phyloP scores from a whole-genome alignment of 2,329 filamentous ascomycete genomes.

The Cephalotrichum gorgonifer region DNA sequence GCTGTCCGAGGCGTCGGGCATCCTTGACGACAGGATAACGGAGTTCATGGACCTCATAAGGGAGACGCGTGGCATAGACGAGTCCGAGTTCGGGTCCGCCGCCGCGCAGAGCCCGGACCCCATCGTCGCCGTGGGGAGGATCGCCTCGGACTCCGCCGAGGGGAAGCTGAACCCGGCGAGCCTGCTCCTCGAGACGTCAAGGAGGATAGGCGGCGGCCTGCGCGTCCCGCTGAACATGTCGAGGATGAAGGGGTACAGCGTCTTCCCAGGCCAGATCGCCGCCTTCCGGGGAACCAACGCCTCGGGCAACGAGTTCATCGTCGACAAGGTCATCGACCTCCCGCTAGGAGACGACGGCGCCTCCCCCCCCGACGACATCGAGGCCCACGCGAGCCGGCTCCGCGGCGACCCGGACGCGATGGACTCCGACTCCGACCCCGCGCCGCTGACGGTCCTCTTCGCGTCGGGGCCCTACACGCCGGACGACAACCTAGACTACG shows the following conservation, averaged over 20 bases:
- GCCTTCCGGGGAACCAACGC: constrained; percentile 80
- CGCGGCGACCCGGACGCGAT: constrained; percentile 53
- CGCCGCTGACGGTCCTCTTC: constrained; percentile 66
- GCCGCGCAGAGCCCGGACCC: constrained; percentile 76
- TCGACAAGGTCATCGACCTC: constrained; percentile 63
- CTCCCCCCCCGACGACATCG: constrained; percentile 54
- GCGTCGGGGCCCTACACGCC: constrained; percentile 85
- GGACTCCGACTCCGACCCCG: constrained; percentile 33
- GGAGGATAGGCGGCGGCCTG: constrained; percentile 71
- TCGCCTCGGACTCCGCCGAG: constrained; percentile 79
- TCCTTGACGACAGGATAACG: constrained; percentile 91
- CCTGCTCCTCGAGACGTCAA: constrained; percentile 78
- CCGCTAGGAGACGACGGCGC: constrained; percentile 68
- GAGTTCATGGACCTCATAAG: constrained; percentile 70
- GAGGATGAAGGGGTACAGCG: constrained; percentile 57
- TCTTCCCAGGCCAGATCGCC: constrained; percentile 93
- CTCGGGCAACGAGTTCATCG: constrained; percentile 72
- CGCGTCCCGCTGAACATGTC: constrained; percentile 72
- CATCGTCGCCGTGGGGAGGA: constrained; percentile 81
- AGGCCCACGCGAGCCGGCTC: constrained; percentile 59
- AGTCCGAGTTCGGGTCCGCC: constrained; percentile 77
- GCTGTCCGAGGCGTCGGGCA: constrained; percentile 80
- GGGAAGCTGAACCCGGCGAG: constrained; percentile 80
- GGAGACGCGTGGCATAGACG: constrained; percentile 64
- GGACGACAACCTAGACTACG: constrained; percentile 85